Percentiles rank a stretch among this genome's conserved stretches.
phyloP scores from a whole-genome alignment of 352 stramenopile genomes.

The Halophytophthora polymorphica region DNA sequence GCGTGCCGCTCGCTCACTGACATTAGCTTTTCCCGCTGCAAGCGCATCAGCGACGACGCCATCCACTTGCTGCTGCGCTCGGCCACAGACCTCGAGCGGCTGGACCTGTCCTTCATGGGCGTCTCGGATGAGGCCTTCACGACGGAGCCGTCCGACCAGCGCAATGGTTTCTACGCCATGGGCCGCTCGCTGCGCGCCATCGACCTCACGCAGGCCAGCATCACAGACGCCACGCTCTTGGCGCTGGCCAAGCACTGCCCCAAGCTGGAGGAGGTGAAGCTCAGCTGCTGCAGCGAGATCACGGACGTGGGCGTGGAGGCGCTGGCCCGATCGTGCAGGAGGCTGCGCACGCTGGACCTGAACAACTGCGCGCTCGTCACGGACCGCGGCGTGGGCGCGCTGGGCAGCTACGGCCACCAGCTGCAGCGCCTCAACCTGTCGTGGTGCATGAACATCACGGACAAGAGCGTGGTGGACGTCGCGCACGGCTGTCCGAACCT shows the following conservation, averaged over 20 bases:
- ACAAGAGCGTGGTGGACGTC: slow-evolving; percentile 74
- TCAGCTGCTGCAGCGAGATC: slow-evolving; percentile 75
- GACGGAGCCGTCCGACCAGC: slow-evolving; percentile 36
- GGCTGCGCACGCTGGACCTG: slow-evolving; percentile 58
- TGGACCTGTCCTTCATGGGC: slow-evolving; percentile 87
- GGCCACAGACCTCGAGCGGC: slow-evolving; percentile 47
- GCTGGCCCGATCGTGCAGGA: slow-evolving; percentile 48
- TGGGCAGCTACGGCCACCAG: slow-evolving; percentile 47
- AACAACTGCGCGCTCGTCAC: slow-evolving; percentile 83
- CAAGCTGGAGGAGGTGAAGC: slow-evolving; percentile 60
- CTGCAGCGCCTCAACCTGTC: slow-evolving; percentile 74
- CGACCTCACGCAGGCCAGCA: slow-evolving; percentile 69
- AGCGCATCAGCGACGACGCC: slow-evolving; percentile 76
- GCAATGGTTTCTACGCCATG: slow-evolving; percentile 46
- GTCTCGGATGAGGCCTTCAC: slow-evolving; percentile 66
- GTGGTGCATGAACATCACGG: slow-evolving; percentile 89
- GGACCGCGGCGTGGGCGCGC: slow-evolving; percentile 59
- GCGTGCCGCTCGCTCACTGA: slow-evolving; percentile 71
- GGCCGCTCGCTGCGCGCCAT: slow-evolving; percentile 43
- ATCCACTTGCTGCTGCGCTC: slow-evolving; percentile 67
- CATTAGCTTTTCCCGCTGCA: slow-evolving; percentile 82
- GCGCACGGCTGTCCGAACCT: slow-evolving; percentile 59
- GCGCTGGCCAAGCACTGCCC: slow-evolving; percentile 62
- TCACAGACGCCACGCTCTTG: slow-evolving; percentile 69
- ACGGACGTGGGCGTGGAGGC: slow-evolving; percentile 74